phyloP scores from a whole-genome alignment of 2,329 filamentous ascomycete genomes.

The Colletotrichum tofieldiae region DNA sequence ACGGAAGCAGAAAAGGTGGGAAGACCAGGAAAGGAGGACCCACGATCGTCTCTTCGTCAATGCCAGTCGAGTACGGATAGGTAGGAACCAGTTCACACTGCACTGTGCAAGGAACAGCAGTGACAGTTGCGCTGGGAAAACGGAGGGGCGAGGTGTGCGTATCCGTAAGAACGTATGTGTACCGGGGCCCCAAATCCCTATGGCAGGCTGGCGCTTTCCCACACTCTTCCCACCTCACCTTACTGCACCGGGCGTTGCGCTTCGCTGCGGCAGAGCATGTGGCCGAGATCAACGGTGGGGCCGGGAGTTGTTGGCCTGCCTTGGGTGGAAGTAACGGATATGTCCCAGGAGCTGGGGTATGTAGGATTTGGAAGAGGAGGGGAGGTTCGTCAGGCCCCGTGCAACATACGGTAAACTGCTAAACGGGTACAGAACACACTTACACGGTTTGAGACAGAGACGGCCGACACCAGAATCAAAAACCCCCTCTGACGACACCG shows the following conservation, averaged over 20 bases:
- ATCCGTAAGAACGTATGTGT: constrained; percentile 8
- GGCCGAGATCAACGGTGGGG: constrained; percentile 6
- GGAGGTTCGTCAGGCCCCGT: background rate
- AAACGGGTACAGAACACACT: background rate
- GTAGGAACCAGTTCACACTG: constrained; percentile 4
- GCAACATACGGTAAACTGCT: background rate
- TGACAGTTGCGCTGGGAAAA: constrained; percentile 5
- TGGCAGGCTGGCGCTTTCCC: constrained; percentile 14
- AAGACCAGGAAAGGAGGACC: constrained; percentile 27
- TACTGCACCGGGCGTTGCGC: background rate
- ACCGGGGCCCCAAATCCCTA: constrained; percentile 6
- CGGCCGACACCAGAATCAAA: background rate
- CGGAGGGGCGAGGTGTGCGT: background rate
- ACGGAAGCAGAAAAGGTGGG: constrained; percentile 29
- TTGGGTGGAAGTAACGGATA: background rate
- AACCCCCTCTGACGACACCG: constrained; percentile 12
- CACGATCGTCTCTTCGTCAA: constrained; percentile 11
- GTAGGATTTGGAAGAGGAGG: background rate
- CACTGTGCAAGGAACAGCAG: constrained; percentile 5
- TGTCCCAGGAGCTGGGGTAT: background rate
- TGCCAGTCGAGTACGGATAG: background rate
- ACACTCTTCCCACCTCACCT: background rate
- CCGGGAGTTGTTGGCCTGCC: background rate
- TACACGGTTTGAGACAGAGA: background rate
- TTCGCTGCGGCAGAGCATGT: constrained; percentile 16